These are phyloP conservation scores for Candida khao-thaluensis DNA, from an alignment of 805 yeast genomes.

Conservation along the genomic window DNA sequence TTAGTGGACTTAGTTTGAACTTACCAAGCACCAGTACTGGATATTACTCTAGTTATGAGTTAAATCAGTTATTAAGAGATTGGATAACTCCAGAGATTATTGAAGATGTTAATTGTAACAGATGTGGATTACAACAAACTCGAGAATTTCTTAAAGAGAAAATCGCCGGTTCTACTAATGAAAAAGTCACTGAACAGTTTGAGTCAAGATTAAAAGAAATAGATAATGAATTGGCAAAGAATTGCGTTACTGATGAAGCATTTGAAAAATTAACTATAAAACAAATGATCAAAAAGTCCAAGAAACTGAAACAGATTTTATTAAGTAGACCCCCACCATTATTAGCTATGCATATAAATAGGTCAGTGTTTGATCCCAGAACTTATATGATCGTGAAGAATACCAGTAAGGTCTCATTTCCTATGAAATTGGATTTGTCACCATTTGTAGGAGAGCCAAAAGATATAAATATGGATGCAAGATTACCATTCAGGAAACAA, in stretches of 20 bases:
- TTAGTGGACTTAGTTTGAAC: conserved; percentile 70
- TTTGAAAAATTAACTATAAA: conserved; percentile 73
- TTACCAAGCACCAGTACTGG: conserved; percentile 47
- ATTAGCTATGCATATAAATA: conserved; percentile 81
- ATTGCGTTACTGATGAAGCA: conserved; percentile 75
- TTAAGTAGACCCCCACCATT: conserved; percentile 82
- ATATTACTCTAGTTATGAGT: conserved; percentile 30
- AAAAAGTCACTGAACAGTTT: conserved; percentile 30
- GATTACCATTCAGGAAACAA: conserved; percentile 67
- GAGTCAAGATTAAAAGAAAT: conserved; percentile 29
- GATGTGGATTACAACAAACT: conserved; percentile 77
- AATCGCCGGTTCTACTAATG: conserved; percentile 44
- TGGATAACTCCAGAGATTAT: conserved; percentile 83
- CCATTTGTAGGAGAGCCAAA: conserved; percentile 67
- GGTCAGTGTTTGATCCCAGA: conserved; percentile 88
- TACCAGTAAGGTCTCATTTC: conserved; percentile 78
- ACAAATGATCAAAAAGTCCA: conserved; percentile 69
- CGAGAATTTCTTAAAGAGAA: conserved; percentile 49
- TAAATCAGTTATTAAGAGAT: conserved; percentile 55
- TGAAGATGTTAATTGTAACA: conserved; percentile 90
- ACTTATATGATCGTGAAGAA: conserved; percentile 84
- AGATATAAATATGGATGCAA: conserved; percentile 77
- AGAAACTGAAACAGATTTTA: conserved; percentile 79
- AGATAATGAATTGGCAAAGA: conserved; percentile 53
- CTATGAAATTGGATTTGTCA: conserved; percentile 62